phyloP scores from a whole-genome alignment of 495 filamentous ascomycete species.

The Letharia lupina region DNA sequence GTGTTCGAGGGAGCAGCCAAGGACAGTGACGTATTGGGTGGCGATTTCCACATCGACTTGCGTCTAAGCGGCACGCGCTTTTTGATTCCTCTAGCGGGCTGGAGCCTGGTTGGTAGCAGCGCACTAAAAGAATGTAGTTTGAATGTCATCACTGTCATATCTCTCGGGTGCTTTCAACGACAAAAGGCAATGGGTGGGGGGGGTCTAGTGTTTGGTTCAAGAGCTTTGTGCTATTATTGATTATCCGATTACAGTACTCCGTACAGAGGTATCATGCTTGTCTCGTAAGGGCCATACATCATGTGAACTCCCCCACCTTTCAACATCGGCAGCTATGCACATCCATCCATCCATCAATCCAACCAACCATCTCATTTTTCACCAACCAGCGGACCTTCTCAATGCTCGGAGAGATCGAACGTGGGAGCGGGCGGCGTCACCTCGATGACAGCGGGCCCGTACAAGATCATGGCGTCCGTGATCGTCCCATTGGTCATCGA shows the following conservation, averaged over 20 bases:
- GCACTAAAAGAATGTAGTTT: no score
- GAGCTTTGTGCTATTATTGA: background rate
- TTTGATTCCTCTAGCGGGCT: no score
- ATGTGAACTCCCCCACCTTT: background rate
- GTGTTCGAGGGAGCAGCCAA: no score
- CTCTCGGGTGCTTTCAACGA: background rate
- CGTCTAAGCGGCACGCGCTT: no score
- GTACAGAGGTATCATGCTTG: constrained; percentile 1
- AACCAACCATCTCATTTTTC: background rate
- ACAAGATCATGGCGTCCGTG: constrained; percentile 30
- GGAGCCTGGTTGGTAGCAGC: no score
- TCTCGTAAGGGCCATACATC: background rate
- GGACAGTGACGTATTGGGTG: no score
- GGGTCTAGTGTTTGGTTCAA: background rate
- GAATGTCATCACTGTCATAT: no score
- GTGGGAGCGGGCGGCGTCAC: constrained; percentile 20
- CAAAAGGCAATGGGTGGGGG: background rate
- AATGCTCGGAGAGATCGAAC: constrained; percentile 6
- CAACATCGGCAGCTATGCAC: background rate
- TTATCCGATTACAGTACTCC: background rate
- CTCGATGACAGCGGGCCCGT: constrained; percentile 34
- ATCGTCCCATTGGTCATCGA: constrained; percentile 3
- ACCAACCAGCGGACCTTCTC: background rate
- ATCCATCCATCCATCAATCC: background rate
- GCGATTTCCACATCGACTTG: no score